Evolutionary conservation across 2,329 filamentous ascomycete genomes (phyloP), one percentile per base, ranked within the genome.

Genomic region (Ascochyta lentis): DNA sequence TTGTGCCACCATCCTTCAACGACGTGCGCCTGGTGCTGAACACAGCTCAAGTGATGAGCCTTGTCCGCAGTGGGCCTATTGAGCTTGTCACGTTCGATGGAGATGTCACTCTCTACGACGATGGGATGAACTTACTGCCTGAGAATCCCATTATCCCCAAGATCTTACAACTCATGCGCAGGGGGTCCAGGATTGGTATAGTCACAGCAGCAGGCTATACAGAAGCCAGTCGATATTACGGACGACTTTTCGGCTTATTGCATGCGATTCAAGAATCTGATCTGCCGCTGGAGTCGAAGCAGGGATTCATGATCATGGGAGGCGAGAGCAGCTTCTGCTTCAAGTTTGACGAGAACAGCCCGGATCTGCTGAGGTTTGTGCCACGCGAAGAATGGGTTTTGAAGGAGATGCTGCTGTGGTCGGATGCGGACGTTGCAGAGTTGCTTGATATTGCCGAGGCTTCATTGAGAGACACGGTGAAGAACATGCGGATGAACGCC

Each of bases 251-350:
- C 72, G 95, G 95, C 1, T 84, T 99, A 0, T 84, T 99, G 1
- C 88, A 96, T 65, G 89, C 91, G 24, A 85, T 98, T 19, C 80
- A 84, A 35, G 84, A 85, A 6, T 86, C 86, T 0, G 72, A 82
- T 12, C 81, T 96, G 6, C 85, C 89, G 0, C 76, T 83, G 0
- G 72, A 83, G 6, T 88, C 92, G 68, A 91, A 92, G 69, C 83
- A 89, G 65, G 92, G 89, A 65, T 83, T 99, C 6, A 84, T 98
- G 59, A 89, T 99, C 64, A 92, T 99, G 85, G 95, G 95, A 60
- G 95, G 95, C 51, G 95, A 99, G 77, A 92, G 91, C 57, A 98
- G 96, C 79, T 99, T 96, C 75, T 87, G 98, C 48, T 97, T 98
- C 78, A 87, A 87, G 47, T 96, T 90, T 77, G 84, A 87, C 57